A percentile compares a stretch with the other conserved stretches of the same genome.
phyloP scores from a whole-genome alignment of 2,329 filamentous ascomycete species.

The Pyrenochaeta sp. region DNA sequence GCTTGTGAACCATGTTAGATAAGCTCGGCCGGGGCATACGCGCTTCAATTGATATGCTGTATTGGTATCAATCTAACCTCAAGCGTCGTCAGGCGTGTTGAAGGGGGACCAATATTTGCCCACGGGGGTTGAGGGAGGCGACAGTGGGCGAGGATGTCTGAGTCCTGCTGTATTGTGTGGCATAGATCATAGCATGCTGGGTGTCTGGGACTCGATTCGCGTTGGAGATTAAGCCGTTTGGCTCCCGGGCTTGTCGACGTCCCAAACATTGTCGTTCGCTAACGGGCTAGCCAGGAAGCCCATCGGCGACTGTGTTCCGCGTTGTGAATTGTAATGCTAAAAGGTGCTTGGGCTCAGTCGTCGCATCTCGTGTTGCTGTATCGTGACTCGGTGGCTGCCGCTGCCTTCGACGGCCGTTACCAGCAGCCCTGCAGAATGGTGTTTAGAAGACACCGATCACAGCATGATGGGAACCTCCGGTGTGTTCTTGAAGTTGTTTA shows the following conservation, averaged over 20 bases:
- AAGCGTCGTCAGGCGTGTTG: too few species aligned
- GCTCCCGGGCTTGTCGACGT: neutral
- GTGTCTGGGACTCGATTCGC: conserved; percentile 6
- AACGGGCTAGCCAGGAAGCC: too few species aligned
- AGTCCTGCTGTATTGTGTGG: conserved; percentile 14
- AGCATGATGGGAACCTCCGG: too few species aligned
- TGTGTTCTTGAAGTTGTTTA: too few species aligned
- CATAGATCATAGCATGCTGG: conserved; percentile 15
- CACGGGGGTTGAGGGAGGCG: conserved; percentile 1
- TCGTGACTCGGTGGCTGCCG: conserved; percentile 20
- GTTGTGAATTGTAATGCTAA: conserved; percentile 10
- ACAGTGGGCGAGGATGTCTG: conserved; percentile 18
- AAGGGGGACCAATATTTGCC: conserved; percentile 8
- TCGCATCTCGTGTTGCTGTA: conserved; percentile 20
- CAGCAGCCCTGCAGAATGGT: too few species aligned
- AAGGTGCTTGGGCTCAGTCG: conserved; percentile 15
- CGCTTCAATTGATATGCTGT: too few species aligned
- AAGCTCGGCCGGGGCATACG: too few species aligned
- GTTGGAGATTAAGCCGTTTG: conserved; percentile 6
- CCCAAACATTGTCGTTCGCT: too few species aligned
- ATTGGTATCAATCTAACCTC: too few species aligned
- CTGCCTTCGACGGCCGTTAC: conserved; percentile 16
- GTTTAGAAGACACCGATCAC: too few species aligned
- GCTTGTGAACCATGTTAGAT: too few species aligned
- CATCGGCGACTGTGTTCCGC: too few species aligned